Conservation (phyloP, 129 eudicot species). For the Artemisia argyi region DNA sequence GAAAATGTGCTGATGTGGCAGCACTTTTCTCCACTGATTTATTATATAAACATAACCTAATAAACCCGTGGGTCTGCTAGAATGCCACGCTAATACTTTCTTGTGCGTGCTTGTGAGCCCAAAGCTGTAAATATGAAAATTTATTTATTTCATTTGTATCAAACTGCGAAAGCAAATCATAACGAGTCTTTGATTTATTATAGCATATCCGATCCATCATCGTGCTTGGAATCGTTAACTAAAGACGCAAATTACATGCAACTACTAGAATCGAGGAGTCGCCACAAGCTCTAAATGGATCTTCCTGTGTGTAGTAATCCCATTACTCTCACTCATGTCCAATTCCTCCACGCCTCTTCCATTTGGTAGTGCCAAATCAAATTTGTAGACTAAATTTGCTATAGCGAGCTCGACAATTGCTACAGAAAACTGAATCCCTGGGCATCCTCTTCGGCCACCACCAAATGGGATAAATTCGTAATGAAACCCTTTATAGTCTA, state of each 20-base stretch:
- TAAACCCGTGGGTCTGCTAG: no score
- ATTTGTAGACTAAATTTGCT: slow-evolving; percentile 48
- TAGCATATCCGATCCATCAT: no score
- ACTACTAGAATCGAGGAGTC: slow-evolving; percentile 3
- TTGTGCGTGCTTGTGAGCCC: no score
- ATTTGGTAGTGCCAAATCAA: slow-evolving; percentile 36
- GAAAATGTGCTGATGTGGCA: no score
- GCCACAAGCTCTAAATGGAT: slow-evolving; percentile 33
- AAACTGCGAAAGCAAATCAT: no score
- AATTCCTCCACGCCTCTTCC: slow-evolving; percentile 34
- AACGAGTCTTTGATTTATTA: no score
- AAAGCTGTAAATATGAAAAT: no score
- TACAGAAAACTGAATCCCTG: slow-evolving; percentile 47
- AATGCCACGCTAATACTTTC: no score
- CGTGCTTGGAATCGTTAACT: background rate
- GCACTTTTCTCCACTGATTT: no score
- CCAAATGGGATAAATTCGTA: slow-evolving; percentile 63
- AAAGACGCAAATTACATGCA: background rate
- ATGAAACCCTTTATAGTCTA: slow-evolving; percentile 47
- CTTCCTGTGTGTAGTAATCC: slow-evolving; percentile 37
- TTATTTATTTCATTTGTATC: no score
- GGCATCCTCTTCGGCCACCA: slow-evolving; percentile 63
- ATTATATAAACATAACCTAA: no score
- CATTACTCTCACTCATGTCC: slow-evolving; percentile 45
- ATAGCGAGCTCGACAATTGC: slow-evolving; percentile 41